Evolutionary conservation across 2,329 filamentous ascomycete genomes (phyloP).

Genomic region (Diaporthe sp.): DNA sequence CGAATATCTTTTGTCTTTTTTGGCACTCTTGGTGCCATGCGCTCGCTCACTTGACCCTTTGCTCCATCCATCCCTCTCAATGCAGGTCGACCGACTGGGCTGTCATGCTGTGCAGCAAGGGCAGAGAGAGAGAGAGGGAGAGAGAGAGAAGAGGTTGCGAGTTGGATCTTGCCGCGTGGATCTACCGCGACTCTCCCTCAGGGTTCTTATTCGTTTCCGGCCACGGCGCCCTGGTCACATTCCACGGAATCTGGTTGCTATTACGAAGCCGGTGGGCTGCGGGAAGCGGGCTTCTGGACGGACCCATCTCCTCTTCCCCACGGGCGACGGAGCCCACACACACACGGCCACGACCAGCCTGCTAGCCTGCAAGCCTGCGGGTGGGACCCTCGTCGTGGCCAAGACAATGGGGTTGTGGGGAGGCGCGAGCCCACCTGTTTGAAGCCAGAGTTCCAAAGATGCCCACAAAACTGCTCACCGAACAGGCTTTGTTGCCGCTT

Average conservation of each 20-base stretch:
- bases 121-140: not conserved
- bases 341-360: conserved; percentile 19
- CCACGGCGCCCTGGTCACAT: conserved; percentile 20
- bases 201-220: conserved; percentile 28
- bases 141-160: not conserved
- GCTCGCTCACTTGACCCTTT: conserved; percentile 25
- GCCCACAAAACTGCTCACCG: conserved; percentile 19
- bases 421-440: conserved; percentile 23
- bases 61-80: not conserved
- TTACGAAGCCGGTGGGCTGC: conserved; percentile 28
- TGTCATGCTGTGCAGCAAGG: not conserved
- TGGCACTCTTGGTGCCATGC: conserved; percentile 21
- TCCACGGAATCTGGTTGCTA: conserved; percentile 7
- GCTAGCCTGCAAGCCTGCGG: conserved; percentile 21
- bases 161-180: conserved; percentile 14
- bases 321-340: conserved; percentile 33
- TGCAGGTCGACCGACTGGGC: conserved; percentile 25
- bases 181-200: conserved; percentile 24
- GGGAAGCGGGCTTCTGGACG: conserved; percentile 24
- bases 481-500: conserved; percentile 15
- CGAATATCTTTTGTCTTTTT: not conserved
- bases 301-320: conserved; percentile 31
- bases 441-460: conserved; percentile 2
- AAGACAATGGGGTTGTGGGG: conserved; percentile 36
- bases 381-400: conserved; percentile 25